Evolutionary conservation across 306 rosid genomes (phyloP).

Genomic region (Geum urbanum): DNA sequence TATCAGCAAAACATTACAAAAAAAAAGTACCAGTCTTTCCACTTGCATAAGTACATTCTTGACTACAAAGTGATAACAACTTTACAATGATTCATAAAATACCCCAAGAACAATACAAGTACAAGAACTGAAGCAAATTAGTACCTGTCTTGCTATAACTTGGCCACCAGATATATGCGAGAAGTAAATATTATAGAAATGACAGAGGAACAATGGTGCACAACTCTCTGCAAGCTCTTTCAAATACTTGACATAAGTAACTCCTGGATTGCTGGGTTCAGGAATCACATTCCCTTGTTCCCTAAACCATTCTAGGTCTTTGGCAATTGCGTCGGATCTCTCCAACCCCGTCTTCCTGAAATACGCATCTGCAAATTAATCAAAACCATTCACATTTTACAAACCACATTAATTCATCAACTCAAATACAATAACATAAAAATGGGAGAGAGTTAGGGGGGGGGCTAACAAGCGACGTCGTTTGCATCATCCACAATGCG

Average conservation of each 20-base stretch:
- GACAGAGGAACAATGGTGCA: slow-evolving; percentile 75
- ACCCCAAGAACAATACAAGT: too few relatives aligned
- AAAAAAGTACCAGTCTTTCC: too few relatives aligned
- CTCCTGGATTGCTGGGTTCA: slow-evolving; percentile 50
- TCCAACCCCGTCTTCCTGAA: slow-evolving; percentile 85
- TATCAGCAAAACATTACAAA: too few relatives aligned
- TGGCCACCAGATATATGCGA: slow-evolving; percentile 80
- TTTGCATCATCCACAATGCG: slow-evolving; percentile 68
- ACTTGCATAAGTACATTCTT: too few relatives aligned
- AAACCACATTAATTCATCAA: neutral
- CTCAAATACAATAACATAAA: neutral
- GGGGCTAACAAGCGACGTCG: slow-evolving; percentile 61
- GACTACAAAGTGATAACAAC: too few relatives aligned
- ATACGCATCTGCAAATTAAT: slow-evolving; percentile 51
- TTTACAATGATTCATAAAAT: too few relatives aligned
- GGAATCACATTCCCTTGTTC: slow-evolving; percentile 56
- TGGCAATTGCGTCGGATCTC: slow-evolving; percentile 52
- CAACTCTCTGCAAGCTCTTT: slow-evolving; percentile 56
- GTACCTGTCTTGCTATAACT: slow-evolving; percentile 63
- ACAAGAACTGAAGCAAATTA: neutral
- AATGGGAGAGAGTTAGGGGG: neutral
- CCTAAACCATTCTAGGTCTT: slow-evolving; percentile 67
- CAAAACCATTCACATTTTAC: neutral
- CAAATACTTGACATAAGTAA: slow-evolving; percentile 64
- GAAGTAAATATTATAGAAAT: slow-evolving; percentile 76